Conservation (phyloP, 768 basidiomycete genomes). For the Amanita exitialis region DNA sequence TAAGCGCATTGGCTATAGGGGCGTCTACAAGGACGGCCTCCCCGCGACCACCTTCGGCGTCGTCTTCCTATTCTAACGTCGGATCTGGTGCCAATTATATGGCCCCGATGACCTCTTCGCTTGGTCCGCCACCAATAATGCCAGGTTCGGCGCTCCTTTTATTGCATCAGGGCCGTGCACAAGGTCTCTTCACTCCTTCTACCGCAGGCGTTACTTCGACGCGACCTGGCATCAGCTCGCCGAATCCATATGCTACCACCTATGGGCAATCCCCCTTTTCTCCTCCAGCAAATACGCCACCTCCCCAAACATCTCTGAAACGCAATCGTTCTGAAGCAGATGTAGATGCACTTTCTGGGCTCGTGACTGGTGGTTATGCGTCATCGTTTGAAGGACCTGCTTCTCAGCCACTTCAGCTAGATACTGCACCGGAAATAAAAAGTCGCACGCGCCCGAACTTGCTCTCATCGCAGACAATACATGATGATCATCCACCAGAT, state of each 20-base stretch:
- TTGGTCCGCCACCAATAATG: constrained; percentile 80
- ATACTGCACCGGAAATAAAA: constrained; percentile 22
- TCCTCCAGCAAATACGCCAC: constrained; percentile 38
- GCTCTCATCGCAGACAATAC: constrained; percentile 34
- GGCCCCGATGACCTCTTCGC: constrained; percentile 35
- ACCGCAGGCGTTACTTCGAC: constrained; percentile 43
- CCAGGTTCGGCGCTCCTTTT: constrained; percentile 79
- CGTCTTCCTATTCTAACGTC: constrained; percentile 55
- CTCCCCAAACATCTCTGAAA: constrained; percentile 40
- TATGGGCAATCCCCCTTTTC: constrained; percentile 42
- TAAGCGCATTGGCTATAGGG: constrained; percentile 55
- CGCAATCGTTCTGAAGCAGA: constrained; percentile 63
- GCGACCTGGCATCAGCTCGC: constrained; percentile 39
- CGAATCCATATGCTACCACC: constrained; percentile 34
- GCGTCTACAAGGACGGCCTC: constrained; percentile 38
- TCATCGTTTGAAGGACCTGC: constrained; percentile 12
- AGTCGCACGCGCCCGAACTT: constrained; percentile 45
- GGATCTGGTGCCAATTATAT: constrained; percentile 36
- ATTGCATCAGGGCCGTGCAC: constrained; percentile 77
- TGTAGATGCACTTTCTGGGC: constrained; percentile 25
- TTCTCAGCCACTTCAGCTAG: constrained; percentile 16
- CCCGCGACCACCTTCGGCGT: constrained; percentile 56
- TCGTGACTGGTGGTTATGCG: constrained; percentile 12
- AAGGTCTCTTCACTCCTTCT: constrained; percentile 79
- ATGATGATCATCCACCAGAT: constrained; percentile 56